Evolutionary conservation across 1,284 basidiomycete species (phyloP).

Genomic region (Heliocybe sulcata): DNA sequence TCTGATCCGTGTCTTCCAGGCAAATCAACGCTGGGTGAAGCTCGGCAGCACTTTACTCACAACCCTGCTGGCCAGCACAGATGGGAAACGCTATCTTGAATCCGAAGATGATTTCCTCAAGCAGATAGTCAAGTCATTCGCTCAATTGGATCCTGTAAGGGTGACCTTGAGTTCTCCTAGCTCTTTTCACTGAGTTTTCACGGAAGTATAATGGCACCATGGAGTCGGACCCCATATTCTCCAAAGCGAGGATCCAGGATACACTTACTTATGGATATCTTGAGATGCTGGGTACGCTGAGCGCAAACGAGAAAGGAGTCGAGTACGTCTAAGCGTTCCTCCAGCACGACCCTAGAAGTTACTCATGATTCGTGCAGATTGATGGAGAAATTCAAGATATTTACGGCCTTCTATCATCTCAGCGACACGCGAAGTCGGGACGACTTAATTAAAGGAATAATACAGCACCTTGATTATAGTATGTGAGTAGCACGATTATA

Average conservation of each 20-base stretch:
- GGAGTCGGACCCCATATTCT: constrained; percentile 79
- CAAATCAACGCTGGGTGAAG: constrained; percentile 77
- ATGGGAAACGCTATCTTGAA: constrained; percentile 77
- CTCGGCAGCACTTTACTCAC: constrained; percentile 79
- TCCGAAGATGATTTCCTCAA: constrained; percentile 82
- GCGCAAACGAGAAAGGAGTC: constrained; percentile 82
- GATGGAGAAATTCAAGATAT: constrained; percentile 87
- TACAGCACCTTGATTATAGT: constrained; percentile 88
- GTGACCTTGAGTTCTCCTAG: background rate
- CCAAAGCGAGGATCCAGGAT: constrained; percentile 74
- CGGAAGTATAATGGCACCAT: constrained; percentile 58
- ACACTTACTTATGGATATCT: constrained; percentile 92
- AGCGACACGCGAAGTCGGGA: constrained; percentile 88
- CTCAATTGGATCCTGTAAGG: constrained; percentile 86
- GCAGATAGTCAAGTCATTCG: constrained; percentile 85
- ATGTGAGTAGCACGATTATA: constrained; percentile 45
- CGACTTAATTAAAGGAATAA: constrained; percentile 86
- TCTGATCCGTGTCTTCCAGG: constrained; percentile 28
- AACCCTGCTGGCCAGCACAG: constrained; percentile 77
- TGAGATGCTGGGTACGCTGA: constrained; percentile 91
- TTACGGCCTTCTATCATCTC: constrained; percentile 92
- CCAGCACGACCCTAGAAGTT: background rate
- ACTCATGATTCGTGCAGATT: constrained; percentile 41
- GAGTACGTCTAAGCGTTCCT: constrained; percentile 53
- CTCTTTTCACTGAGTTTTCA: background rate